These are phyloP conservation scores for Penicillium sp. DNA, from an alignment of 2,329 filamentous ascomycete genomes.

Conservation along the genomic window DNA sequence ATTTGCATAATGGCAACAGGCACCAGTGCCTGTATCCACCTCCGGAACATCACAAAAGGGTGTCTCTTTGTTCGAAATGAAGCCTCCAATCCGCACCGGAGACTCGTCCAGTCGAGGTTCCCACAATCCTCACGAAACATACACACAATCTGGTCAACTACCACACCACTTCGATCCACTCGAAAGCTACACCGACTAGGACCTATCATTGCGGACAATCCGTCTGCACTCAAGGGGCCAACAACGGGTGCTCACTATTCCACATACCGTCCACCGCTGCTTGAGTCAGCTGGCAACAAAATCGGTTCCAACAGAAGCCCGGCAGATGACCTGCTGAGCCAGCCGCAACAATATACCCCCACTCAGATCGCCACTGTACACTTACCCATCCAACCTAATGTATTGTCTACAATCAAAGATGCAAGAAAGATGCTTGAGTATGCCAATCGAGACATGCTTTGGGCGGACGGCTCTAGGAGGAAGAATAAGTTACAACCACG, in stretches of 20 bases:
- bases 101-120: background rate
- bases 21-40: slow-evolving; percentile 6
- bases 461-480: background rate
- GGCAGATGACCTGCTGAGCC: background rate
- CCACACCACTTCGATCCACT: background rate
- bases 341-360: background rate
- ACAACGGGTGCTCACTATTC: background rate
- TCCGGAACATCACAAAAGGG: slow-evolving; percentile 7
- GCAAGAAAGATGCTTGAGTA: background rate
- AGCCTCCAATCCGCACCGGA: background rate
- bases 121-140: slow-evolving; percentile 1
- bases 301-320: background rate
- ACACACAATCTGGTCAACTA: slow-evolving; percentile 3
- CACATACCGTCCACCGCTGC: background rate
- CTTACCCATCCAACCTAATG: background rate
- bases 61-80: background rate
- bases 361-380: background rate
- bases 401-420: background rate
- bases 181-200: background rate
- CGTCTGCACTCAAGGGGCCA: background rate
- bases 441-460: background rate
- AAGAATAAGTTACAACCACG: background rate
- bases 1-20: slow-evolving; percentile 15
- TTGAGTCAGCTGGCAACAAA: background rate
- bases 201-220: background rate